A percentile compares a stretch with the other conserved stretches of the same genome.
These are phyloP conservation scores for Chlamydomonas incerta DNA, from an alignment of 139 green algal genomes.

Conservation along the genomic window DNA sequence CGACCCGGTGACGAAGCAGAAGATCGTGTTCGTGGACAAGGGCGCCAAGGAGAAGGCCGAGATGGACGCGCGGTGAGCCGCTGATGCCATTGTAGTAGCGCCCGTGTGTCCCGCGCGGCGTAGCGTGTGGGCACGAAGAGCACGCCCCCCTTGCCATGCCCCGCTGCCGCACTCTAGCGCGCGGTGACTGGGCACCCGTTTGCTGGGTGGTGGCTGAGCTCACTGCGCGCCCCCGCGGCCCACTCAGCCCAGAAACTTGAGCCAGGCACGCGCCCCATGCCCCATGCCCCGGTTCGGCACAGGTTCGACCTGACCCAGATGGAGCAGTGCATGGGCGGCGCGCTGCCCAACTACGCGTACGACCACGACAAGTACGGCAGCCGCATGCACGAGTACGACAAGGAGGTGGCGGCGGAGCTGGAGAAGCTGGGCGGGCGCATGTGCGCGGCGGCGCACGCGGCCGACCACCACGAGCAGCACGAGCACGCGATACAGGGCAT, in stretches of 20 bases:
- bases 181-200: too few relatives aligned
- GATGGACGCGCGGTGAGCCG: conserved; percentile 49
- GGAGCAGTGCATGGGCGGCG: conserved; percentile 63
- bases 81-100: too few relatives aligned
- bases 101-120: too few relatives aligned
- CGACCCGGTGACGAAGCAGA: conserved; percentile 80
- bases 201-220: too few relatives aligned
- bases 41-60: conserved; percentile 25
- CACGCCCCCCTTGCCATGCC: too few relatives aligned
- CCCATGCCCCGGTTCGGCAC: background rate
- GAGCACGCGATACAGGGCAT: conserved; percentile 25
- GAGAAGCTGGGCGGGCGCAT: conserved; percentile 6
- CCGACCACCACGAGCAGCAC: background rate
- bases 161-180: too few relatives aligned
- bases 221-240: too few relatives aligned
- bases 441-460: background rate
- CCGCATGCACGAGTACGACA: conserved; percentile 50
- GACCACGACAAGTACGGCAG: conserved; percentile 46
- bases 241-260: too few relatives aligned
- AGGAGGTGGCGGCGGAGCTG: conserved; percentile 38
- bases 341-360: conserved; percentile 42
- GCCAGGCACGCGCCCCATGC: too few relatives aligned
- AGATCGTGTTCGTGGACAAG: conserved; percentile 78
- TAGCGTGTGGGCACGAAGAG: too few relatives aligned
- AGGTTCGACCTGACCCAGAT: conserved; percentile 62